Conservation (phyloP, 169 alveolate genomes). For the Plasmodium gonderi region DNA sequence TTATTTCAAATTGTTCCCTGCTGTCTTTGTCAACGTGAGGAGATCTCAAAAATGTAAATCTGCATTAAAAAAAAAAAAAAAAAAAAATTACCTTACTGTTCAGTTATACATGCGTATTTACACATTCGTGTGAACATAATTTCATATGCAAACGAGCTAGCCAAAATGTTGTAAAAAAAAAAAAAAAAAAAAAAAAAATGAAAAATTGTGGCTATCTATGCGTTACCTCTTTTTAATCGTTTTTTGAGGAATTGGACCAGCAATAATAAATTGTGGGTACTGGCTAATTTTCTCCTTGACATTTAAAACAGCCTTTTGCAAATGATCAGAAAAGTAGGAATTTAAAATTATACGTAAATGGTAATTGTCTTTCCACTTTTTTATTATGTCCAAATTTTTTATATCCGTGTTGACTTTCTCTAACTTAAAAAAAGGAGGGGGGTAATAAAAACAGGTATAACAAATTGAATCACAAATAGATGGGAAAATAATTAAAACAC, state of each 20-base stretch:
- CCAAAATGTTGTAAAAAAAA: too few species aligned
- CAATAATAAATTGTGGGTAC: constrained; percentile 54
- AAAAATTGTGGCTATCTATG: background rate
- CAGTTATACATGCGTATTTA: background rate
- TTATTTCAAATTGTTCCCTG: constrained; percentile 73
- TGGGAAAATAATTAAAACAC: too few species aligned
- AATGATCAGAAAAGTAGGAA: constrained; percentile 70
- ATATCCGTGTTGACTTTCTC: constrained; percentile 35
- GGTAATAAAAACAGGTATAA: background rate
- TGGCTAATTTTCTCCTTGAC: constrained; percentile 46
- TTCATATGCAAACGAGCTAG: background rate
- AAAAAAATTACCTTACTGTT: too few species aligned
- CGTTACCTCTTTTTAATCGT: constrained; percentile 61
- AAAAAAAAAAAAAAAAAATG: background rate
- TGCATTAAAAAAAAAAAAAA: background rate
- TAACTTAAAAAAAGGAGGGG: background rate
- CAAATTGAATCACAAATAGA: too few species aligned
- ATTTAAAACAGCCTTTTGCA: constrained; percentile 66
- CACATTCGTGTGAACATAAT: background rate
- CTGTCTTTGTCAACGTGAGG: constrained; percentile 75
- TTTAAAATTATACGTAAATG: constrained; percentile 36
- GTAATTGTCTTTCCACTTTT: constrained; percentile 67
- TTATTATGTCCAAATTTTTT: constrained; percentile 55
- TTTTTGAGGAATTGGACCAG: constrained; percentile 64
- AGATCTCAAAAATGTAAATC: constrained; percentile 63